phyloP scores from a whole-genome alignment of 2,329 filamentous ascomycete species.

The Didymella segeticola region DNA sequence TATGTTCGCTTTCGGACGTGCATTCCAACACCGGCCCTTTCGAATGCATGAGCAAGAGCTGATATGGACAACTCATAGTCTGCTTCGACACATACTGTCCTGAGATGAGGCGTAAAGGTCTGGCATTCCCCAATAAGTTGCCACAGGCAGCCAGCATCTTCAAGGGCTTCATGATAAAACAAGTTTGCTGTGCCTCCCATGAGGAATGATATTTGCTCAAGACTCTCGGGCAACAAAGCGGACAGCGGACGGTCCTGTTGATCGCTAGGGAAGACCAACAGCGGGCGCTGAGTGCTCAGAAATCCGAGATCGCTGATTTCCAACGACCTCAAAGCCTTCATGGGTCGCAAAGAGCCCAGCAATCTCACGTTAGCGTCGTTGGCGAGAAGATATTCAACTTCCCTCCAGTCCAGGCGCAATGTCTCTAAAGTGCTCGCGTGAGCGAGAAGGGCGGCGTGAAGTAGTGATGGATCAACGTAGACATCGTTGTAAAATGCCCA shows the following conservation, averaged over 20 bases:
- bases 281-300: not conserved
- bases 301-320: slow-evolving; percentile 22
- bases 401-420: slow-evolving; percentile 23
- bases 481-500: slow-evolving; percentile 24
- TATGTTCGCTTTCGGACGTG: not conserved
- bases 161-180: not conserved
- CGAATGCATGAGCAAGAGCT: not conserved
- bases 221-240: slow-evolving; percentile 17
- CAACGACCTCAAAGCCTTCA: slow-evolving; percentile 18
- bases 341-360: slow-evolving; percentile 19
- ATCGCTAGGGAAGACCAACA: slow-evolving; percentile 1
- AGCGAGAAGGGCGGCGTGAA: slow-evolving; percentile 18
- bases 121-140: slow-evolving; percentile 14
- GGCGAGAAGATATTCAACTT: not conserved
- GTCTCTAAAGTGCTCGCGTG: slow-evolving; percentile 26
- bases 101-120: slow-evolving; percentile 8
- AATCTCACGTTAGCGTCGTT: not conserved
- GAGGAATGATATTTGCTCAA: slow-evolving; percentile 21
- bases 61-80: not conserved
- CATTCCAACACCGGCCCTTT: not conserved
- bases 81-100: not conserved
- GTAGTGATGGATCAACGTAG: not conserved
- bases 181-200: not conserved
- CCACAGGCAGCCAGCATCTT: slow-evolving; percentile 6
- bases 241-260: not conserved